Base-by-base conservation (phyloP, 2,329 filamentous ascomycete genomes). In the Apiospora pterosperma region DNA sequence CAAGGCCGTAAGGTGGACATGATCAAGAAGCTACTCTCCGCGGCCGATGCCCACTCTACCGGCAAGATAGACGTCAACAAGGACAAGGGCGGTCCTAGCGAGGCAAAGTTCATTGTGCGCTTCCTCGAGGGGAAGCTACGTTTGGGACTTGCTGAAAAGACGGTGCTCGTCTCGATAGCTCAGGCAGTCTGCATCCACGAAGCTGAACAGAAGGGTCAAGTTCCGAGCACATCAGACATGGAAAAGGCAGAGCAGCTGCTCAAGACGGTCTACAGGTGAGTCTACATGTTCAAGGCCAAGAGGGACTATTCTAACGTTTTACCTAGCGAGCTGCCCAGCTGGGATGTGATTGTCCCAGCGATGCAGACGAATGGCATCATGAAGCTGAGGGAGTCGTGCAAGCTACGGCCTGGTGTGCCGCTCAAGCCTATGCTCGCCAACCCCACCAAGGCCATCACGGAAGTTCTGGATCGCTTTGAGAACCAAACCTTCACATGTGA, bases 401-500 rank as follows among this genome's bases (percentile, higher is more conserved):
- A 96, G 76, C 85, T 99, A 55, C 92, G 93, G 69, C 95, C 96
- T 0, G 96, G 96, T 68, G 92, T 99, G 19, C 96, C 96, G 0
- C 83, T 99, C 65, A 99, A 99, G 78, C 96, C 96, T 71, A 99
- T 99, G 96, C 85, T 99, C 81, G 96, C 96, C 23, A 98, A 98
- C 73, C 96, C 96, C 3, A 99, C 96, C 11, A 99, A 99, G 77
- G 94, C 96, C 5, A 97, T 99, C 72, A 97, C 94, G 0, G 96
- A 99, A 79, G 96, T 99, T 0, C 85, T 99, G 12, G 95, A 99
- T 77, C 92, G 96, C 5, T 99, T 99, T 69, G 96, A 98, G 75
- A 89, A 92, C 68, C 96, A 97, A 75, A 91, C 90, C 31, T 99
- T 99, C 73, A 98, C 96, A 1, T 99, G 96, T 79, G 96, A 99